Evolutionary conservation across 2,329 filamentous ascomycete species (phyloP).

Genomic region (Penicillium sp.): DNA sequence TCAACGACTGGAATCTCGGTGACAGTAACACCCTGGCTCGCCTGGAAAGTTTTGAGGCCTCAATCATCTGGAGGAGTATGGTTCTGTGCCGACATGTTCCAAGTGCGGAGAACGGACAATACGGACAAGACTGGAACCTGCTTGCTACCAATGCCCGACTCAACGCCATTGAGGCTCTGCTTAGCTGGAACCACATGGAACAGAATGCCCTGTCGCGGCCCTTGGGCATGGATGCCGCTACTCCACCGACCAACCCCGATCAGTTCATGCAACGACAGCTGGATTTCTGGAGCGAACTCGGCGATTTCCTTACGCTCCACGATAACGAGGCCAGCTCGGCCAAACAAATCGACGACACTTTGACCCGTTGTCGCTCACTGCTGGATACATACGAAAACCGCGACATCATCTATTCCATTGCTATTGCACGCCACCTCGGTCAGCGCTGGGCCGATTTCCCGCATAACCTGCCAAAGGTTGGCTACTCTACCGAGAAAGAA

Average conservation of each 20-base stretch:
- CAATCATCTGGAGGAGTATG: slow-evolving; percentile 60
- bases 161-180: slow-evolving; percentile 70
- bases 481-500: slow-evolving; percentile 65
- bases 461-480: slow-evolving; percentile 54
- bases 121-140: slow-evolving; percentile 55
- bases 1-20: slow-evolving; percentile 40
- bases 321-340: slow-evolving; percentile 55
- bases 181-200: slow-evolving; percentile 68
- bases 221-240: slow-evolving; percentile 42
- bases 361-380: slow-evolving; percentile 65
- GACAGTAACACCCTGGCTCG: slow-evolving; percentile 39
- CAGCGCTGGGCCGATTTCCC: slow-evolving; percentile 62
- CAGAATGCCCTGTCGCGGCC: slow-evolving; percentile 47
- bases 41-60: slow-evolving; percentile 56
- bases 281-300: slow-evolving; percentile 80
- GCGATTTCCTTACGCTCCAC: slow-evolving; percentile 66
- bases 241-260: slow-evolving; percentile 43
- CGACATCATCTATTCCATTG: slow-evolving; percentile 86
- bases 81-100: slow-evolving; percentile 50
- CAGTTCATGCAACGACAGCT: slow-evolving; percentile 61
- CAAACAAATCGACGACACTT: slow-evolving; percentile 63
- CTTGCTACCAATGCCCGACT: slow-evolving; percentile 68
- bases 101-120: slow-evolving; percentile 36
- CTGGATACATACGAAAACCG: slow-evolving; percentile 81
- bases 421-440: slow-evolving; percentile 72